Base-by-base conservation (phyloP, 2,329 filamentous ascomycete genomes). In the Trichoderma arundinaceum region DNA sequence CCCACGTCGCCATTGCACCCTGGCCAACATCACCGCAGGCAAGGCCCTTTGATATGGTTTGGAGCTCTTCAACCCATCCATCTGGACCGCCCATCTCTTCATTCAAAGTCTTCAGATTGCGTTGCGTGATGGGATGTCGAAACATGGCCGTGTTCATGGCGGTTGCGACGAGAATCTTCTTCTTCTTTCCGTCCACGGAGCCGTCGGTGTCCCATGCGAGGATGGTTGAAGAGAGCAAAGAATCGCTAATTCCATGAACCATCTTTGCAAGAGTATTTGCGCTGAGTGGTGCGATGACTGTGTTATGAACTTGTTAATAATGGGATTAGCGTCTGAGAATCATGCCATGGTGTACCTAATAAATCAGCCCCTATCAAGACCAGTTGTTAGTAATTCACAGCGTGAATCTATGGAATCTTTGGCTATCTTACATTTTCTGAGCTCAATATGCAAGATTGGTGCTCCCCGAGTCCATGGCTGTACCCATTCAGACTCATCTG, bases 111-210 rank as follows among this genome's bases (percentile, higher is more conserved):
- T 79, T 79, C 43, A 97, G 78, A 69, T 97, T 92, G 68, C 85
- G 87, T 57, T 79, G 83, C 1, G 94, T 97, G 52, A 96, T 81
- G 1, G 93, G 94, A 74, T 97, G 92, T 64, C 83, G 82, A 90
- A 91, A 96, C 94, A 97, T 97, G 4, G 89, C 88, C 28, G 88
- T 92, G 76, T 97, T 97, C 92, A 97, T 96, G 35, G 90, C 88
- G 1, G 90, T 89, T 2, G 91, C 91, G 0, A 94, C 90, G 1
- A 95, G 72, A 41, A 96, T 92, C 69, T 82, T 85, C 76, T 89
- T 90, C 75, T 83, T 86, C 6, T 49, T 57, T 15, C 74, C 77
- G 67, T 90, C 88, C 7, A 90, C 79, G 15, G 82, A 74, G 0
- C 88, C 87, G n/a, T 83, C 83, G 0, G 88, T 89, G 77, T 98